A percentile compares a stretch with the other conserved stretches of the same genome.
phyloP scores from a whole-genome alignment of 1,284 basidiomycete species.

The Apiotrichum siamense region DNA sequence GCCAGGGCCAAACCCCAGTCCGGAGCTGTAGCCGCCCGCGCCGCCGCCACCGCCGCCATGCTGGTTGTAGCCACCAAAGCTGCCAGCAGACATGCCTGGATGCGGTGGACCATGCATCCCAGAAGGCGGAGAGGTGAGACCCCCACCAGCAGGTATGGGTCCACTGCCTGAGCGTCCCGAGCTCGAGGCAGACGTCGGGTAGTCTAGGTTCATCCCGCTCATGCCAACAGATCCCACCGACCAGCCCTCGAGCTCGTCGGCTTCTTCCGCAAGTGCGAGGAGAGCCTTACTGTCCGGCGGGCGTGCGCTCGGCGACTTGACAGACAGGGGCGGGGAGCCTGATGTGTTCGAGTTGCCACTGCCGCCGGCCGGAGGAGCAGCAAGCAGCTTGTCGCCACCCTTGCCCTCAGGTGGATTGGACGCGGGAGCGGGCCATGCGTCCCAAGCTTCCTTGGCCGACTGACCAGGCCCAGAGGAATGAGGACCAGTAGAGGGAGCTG shows the following conservation, averaged over 20 bases:
- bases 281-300: slow-evolving; percentile 44
- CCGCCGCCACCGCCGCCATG: no score
- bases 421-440: slow-evolving; percentile 20
- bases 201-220: slow-evolving; percentile 21
- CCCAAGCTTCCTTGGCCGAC: slow-evolving; percentile 36
- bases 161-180: slow-evolving; percentile 4
- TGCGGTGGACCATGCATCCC: slow-evolving; percentile 5
- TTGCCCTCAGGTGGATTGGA: slow-evolving; percentile 8
- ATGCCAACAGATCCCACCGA: slow-evolving; percentile 32
- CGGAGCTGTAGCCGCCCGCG: slow-evolving; percentile 1
- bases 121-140: background rate
- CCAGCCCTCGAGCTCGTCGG: slow-evolving; percentile 47
- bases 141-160: background rate
- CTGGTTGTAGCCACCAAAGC: slow-evolving; percentile 10
- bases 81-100: background rate
- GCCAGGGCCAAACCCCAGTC: slow-evolving; percentile 7
- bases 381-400: slow-evolving; percentile 14
- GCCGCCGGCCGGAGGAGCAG: background rate
- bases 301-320: slow-evolving; percentile 31
- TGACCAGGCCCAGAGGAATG: slow-evolving; percentile 13
- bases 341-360: slow-evolving; percentile 26
- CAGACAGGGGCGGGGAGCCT: slow-evolving; percentile 28
- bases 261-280: slow-evolving; percentile 45
- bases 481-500: slow-evolving; percentile 1
- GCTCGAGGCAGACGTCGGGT: slow-evolving; percentile 2